phyloP scores from a whole-genome alignment of 768 basidiomycete genomes.

The Plicaturopsis crispa region DNA sequence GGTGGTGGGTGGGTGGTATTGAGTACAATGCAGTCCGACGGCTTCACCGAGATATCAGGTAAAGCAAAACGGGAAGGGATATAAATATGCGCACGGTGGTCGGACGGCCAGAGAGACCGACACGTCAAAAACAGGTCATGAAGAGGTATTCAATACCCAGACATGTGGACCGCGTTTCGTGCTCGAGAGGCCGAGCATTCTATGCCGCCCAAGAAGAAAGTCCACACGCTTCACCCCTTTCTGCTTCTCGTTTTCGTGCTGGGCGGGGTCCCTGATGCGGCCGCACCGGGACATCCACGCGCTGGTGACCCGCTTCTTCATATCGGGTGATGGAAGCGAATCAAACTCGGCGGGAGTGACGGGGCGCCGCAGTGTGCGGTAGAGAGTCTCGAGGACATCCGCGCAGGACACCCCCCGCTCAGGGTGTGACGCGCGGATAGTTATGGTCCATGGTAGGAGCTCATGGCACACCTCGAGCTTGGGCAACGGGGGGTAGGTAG shows the following conservation, averaged over 20 bases:
- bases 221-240: conserved; percentile 50
- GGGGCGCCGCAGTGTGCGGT: conserved; percentile 31
- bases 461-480: conserved; percentile 23
- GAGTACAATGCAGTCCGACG: too few species aligned
- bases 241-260: conserved; percentile 28
- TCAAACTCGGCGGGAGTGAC: conserved; percentile 34
- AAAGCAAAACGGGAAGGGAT: too few species aligned
- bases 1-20: too few species aligned
- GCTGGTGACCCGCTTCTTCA: conserved; percentile 25
- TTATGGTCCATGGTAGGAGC: conserved; percentile 26
- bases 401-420: conserved; percentile 27
- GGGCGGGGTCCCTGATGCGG: conserved; percentile 20
- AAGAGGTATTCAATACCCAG: neutral
- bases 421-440: conserved; percentile 18
- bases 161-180: neutral
- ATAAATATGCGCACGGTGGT: too few species aligned
- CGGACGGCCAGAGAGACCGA: too few species aligned
- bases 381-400: conserved; percentile 43
- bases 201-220: conserved; percentile 31
- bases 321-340: conserved; percentile 21
- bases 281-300: conserved; percentile 37
- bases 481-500: conserved; percentile 28
- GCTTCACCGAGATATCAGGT: too few species aligned
- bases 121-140: too few species aligned
- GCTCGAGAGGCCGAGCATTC: neutral